Percentiles rank a stretch among this genome's conserved stretches.
phyloP scores from a whole-genome alignment of 768 basidiomycete species.

The Dentipellis sp. region DNA sequence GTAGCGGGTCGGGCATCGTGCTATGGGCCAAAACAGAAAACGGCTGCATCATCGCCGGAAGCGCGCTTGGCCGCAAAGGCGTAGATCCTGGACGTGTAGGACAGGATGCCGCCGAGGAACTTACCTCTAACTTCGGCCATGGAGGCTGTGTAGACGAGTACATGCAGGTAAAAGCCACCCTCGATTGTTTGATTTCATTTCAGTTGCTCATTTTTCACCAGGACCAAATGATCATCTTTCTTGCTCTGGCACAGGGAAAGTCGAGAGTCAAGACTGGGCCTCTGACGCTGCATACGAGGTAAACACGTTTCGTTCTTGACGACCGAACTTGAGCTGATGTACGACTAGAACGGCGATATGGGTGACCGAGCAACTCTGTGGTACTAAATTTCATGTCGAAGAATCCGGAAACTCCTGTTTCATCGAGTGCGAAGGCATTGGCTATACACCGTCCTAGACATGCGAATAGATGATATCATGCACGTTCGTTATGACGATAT shows the following conservation, averaged over 20 bases:
- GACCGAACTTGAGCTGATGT: not conserved
- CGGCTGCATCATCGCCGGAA: constrained; percentile 62
- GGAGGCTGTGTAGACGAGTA: constrained; percentile 68
- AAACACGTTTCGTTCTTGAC: constrained; percentile 3
- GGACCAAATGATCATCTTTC: constrained; percentile 74
- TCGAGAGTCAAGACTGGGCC: constrained; percentile 50
- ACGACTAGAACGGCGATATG: constrained; percentile 53
- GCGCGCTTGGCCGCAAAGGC: constrained; percentile 50
- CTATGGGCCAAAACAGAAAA: constrained; percentile 66
- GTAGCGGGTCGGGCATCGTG: constrained; percentile 63
- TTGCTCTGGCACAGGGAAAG: constrained; percentile 60
- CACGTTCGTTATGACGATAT: not conserved
- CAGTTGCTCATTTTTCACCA: constrained; percentile 25
- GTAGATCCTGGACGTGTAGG: constrained; percentile 40
- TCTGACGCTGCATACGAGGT: constrained; percentile 64
- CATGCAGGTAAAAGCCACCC: constrained; percentile 35
- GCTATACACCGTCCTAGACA: constrained; percentile 29
- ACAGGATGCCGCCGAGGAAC: constrained; percentile 48
- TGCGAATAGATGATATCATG: no score
- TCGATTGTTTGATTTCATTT: not conserved
- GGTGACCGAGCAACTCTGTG: constrained; percentile 59
- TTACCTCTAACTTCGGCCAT: constrained; percentile 47
- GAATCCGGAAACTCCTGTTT: constrained; percentile 37
- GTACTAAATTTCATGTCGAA: constrained; percentile 50
- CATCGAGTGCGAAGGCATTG: constrained; percentile 59